Evolutionary conservation across 768 basidiomycete species (phyloP).

Genomic region (Podaxis pistillaris): DNA sequence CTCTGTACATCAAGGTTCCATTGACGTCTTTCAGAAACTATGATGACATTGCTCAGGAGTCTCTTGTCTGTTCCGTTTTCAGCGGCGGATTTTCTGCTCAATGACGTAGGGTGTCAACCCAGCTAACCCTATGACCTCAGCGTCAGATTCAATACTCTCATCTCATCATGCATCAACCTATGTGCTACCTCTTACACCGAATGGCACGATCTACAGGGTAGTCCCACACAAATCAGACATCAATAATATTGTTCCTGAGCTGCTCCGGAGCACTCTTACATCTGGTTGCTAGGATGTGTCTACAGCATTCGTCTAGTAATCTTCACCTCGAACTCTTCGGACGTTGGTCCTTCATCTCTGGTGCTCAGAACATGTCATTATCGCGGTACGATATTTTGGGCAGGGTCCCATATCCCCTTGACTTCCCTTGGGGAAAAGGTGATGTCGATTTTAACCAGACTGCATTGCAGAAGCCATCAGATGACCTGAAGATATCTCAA

Average conservation of each 20-base stretch:
- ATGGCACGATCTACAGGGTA: slow-evolving; percentile 7
- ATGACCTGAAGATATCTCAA: neutral
- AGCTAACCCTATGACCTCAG: neutral
- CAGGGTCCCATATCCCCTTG: neutral
- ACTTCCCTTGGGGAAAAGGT: neutral
- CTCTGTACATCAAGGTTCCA: neutral
- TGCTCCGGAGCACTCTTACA: neutral
- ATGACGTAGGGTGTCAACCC: slow-evolving; percentile 7
- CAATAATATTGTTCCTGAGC: neutral
- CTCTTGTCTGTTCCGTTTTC: neutral
- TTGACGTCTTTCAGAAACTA: neutral
- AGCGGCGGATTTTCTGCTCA: slow-evolving; percentile 3
- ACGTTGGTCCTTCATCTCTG: neutral
- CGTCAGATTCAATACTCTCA: neutral
- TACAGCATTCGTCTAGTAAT: neutral
- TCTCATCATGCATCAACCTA: neutral
- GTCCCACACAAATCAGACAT: neutral
- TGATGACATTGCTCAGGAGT: slow-evolving; percentile 6
- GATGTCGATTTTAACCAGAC: neutral
- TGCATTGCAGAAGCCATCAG: neutral
- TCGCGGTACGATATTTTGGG: neutral
- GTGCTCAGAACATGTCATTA: neutral
- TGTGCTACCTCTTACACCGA: neutral
- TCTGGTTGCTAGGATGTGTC: neutral
- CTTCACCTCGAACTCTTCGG: neutral